Evolutionary conservation across 164 flowering plant species (phyloP), one percentile per base, ranked within the genome.

Genomic region (Annona cherimola): DNA sequence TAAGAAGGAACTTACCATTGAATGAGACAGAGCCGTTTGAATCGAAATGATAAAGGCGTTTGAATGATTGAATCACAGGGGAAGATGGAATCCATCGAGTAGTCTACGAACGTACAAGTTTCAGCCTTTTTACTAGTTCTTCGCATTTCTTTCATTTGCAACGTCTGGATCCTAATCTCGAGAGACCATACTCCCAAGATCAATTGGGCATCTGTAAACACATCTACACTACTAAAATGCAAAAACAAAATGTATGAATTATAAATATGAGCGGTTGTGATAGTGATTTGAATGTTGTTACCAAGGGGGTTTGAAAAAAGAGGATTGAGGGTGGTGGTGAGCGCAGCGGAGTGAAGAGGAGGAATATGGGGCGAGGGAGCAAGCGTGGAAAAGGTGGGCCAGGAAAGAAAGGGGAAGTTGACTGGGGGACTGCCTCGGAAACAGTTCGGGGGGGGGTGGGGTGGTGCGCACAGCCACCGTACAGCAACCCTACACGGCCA

Each of bases 41-140:
- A 64, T 74, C 68, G 71, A 68, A 82, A 79, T n/a, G n/a, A n/a
- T 76, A 78, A 77, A 75, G 75, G 62, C 26, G 66, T 42, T 14
- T 63, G 71, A 62, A 77, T 63, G 26, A 67, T 66, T 40, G 72
- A 66, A 69, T n/a, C n/a, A n/a, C n/a, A n/a, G n/a, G n/a, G 16
- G 35, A 14, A 72, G 61, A 66, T 63, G 72, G 73, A 39, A 45
- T 18, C 63, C n/a, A 61, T n/a, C n/a, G 5, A 3, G 3, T 11
- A 0, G 57, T 50, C 2, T 61, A 16, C n/a, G 39, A 20, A 2
- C n/a, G n/a, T 16, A 26, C n/a, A 7, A 19, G 19, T 61, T 5
- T 61, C 5, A 6, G 20, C 3, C 7, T 7, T 18, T 18, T 61
- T 7, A 16, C 35, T n/a, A 20, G 9, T 61, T 9, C 63, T 0